Percentiles rank a stretch among this genome's conserved stretches.
Evolutionary conservation across 148 eudicot species (phyloP).

Genomic region (Vaccinium darrowii): DNA sequence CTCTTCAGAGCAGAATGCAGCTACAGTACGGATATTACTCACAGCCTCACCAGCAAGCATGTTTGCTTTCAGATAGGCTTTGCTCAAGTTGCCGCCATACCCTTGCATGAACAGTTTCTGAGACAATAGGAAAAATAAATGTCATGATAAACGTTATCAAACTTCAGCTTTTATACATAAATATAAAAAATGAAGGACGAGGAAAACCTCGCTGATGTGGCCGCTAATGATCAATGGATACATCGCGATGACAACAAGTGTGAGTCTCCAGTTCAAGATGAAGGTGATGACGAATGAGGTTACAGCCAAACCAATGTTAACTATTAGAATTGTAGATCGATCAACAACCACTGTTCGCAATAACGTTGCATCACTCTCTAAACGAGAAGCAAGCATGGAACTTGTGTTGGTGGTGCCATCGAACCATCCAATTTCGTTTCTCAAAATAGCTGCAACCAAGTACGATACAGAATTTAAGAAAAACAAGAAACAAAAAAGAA

Average conservation of each 20-base stretch:
- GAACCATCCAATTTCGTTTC: constrained; percentile 95
- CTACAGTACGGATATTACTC: constrained; percentile 90
- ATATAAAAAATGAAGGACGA: not conserved
- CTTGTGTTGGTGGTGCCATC: constrained; percentile 77
- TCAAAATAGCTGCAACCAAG: constrained; percentile 75
- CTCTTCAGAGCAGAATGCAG: constrained; percentile 88
- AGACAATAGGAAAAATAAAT: not conserved
- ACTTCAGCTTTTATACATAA: not conserved
- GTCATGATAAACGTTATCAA: not conserved
- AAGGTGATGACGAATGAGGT: constrained; percentile 85
- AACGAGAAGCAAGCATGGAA: constrained; percentile 79
- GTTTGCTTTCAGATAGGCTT: constrained; percentile 90
- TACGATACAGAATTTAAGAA: constrained; percentile 8
- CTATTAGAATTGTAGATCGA: constrained; percentile 66
- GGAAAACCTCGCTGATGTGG: constrained; percentile 83
- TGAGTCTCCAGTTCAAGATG: constrained; percentile 88
- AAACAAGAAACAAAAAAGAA: not conserved
- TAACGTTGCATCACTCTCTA: constrained; percentile 89
- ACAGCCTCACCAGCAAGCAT: constrained; percentile 99
- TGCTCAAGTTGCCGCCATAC: constrained; percentile 94
- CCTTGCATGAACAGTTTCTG: constrained; percentile 99
- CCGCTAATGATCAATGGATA: constrained; percentile 88
- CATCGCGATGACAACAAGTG: constrained; percentile 78
- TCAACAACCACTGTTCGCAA: constrained; percentile 74
- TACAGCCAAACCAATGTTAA: constrained; percentile 66